Percentiles rank a stretch among this genome's conserved stretches.
These are phyloP conservation scores for Paecilomyces fulvus DNA, from an alignment of 2,329 filamentous ascomycete species.

Conservation along the genomic window DNA sequence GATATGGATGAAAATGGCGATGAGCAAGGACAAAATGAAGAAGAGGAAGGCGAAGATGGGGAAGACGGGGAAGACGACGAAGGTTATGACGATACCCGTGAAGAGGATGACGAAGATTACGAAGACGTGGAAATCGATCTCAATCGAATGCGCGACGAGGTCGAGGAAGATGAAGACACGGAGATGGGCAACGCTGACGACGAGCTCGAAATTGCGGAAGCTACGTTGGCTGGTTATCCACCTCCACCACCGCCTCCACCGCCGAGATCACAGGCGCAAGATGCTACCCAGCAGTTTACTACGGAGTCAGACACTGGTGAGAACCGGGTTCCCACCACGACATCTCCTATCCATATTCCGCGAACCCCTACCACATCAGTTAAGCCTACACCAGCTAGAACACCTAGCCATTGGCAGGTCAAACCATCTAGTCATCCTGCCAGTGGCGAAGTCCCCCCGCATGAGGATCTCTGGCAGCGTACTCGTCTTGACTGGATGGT, in stretches of 20 bases:
- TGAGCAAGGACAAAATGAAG: constrained; percentile 16
- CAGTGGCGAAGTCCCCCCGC: constrained; percentile 54
- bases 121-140: constrained; percentile 18
- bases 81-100: constrained; percentile 41
- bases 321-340: constrained; percentile 10
- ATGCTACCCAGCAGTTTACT: constrained; percentile 6
- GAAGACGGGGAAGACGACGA: constrained; percentile 37
- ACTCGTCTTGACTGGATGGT: constrained; percentile 91
- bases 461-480: constrained; percentile 82
- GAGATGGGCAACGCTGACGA: constrained; percentile 51
- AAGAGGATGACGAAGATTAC: constrained; percentile 14
- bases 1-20: constrained; percentile 26
- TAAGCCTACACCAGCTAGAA: constrained; percentile 37
- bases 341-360: constrained; percentile 56
- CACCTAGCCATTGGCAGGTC: constrained; percentile 75
- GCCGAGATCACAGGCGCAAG: constrained; percentile 7
- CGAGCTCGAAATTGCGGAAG: constrained; percentile 65
- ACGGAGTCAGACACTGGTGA: constrained; percentile 10
- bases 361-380: constrained; percentile 59
- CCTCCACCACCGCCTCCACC: constrained; percentile 55
- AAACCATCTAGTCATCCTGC: constrained; percentile 63
- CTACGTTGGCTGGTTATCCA: constrained; percentile 67
- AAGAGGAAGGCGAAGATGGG: constrained; percentile 29
- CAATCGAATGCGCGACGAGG: constrained; percentile 12
- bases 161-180: constrained; percentile 40